Base-by-base conservation (phyloP, 192 early-diverging fungal genomes). In the Umbelopsis ramanniana region DNA sequence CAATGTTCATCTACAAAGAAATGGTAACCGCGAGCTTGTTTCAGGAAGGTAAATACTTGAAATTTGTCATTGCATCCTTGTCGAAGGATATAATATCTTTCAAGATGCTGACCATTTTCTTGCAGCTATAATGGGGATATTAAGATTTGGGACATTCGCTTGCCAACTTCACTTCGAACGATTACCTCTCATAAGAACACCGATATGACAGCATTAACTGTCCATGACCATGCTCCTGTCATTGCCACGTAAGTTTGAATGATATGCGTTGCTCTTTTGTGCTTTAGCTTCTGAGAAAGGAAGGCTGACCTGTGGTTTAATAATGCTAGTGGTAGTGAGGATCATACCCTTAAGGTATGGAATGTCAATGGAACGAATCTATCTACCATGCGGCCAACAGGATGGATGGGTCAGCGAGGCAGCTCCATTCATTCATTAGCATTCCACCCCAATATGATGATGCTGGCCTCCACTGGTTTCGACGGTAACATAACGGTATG, bases 381-480 rank as follows among this genome's bases (percentile, higher is more conserved):
- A 38, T 83, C 84, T 24, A 83, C 84, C 10, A 73, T 85, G 17
- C 79, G 83, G 9, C 79, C 86, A 6, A 81, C 80, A n/a, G 89
- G 91, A 15, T 83, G 89, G 71, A 74, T 90, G 48, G 83, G 83
- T 8, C 87, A 88, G 55, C 71, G 82, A 26, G 75, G 79, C 37
- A 78, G 83, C 24, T 75, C 75, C 52, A 86, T 90, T 26, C 83
- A 83, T 35, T 80, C 84, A 46, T 63, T 93, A 17, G 84, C 88
- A 0, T 91, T 91, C 83, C 91, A 93, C 74, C 91, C 91, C 12
- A 85, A 88, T 67, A 72, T 84, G 23, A 86, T 88, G 78, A 72
- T 88, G 22, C 78, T 93, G 69, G 84, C 79, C 22, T 80, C 80
- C 45, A 80, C 82, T 46, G 76, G 77, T 7, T 76, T 79, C 33